Evolutionary conservation across 345 rosid genomes (phyloP), one percentile per base, ranked within the genome.

Genomic region (Dimocarpus longan): DNA sequence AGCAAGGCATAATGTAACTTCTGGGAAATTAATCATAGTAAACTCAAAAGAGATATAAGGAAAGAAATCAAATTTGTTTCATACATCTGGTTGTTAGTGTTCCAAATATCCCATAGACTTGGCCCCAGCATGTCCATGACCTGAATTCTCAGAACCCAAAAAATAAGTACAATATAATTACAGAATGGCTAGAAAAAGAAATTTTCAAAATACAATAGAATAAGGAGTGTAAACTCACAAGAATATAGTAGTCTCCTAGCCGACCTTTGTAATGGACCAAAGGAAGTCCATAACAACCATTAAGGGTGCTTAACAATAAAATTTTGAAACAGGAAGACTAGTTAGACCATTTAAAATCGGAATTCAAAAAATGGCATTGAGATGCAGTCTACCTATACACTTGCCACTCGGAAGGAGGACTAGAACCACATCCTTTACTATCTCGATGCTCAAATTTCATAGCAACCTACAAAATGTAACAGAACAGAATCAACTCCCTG

Each of bases 401-500:
- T 78, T 87, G 91, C 95, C 95, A 91, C 82, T 91, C 93, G 71
- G 86, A 74, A 43, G 95, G 93, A 21, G 95, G 95, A 67, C 91
- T 89, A 76, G 83, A 84, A 67, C 82, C 88, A 79, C 92, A 90
- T 76, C 95, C 93, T 82, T 91, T 91, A 77, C 90, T 85, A 77
- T 81, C 86, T 84, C 83, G 82, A 71, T 84, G 93, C 84, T 90
- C 93, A 66, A 91, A 87, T 69, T 89, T 91, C 74, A 91, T 62
- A n/a, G 95, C 95, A 76, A 91, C 93, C 95, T 91, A 79, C 22
- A 71, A 72, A 46, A 39, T n/a, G 16, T 26, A 60, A 24, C 22
- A 76, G 24, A 32, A 78, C 70, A 71, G 70, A 72, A 39, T 28
- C 24, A 39, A 67, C 73, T 71, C 63, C 75, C 67, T 15, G 10